These are phyloP conservation scores for Ilex paraguariensis DNA, from an alignment of 305 asterid species.

Conservation along the genomic window DNA sequence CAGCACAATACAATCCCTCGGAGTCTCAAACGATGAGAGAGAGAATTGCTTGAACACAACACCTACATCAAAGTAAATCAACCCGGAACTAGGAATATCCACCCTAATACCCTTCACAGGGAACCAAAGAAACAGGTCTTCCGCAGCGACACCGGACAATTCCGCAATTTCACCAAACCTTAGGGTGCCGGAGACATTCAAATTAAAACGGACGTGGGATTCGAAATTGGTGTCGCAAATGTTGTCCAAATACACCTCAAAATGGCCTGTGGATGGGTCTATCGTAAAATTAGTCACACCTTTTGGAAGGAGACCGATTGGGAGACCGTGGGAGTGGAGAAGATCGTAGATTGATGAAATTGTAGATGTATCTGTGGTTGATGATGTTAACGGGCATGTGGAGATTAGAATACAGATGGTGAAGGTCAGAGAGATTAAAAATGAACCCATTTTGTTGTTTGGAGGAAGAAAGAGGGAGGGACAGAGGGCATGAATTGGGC, in stretches of 20 bases:
- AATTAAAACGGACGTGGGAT: conserved; percentile 53
- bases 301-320: conserved; percentile 77
- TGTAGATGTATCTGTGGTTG: neutral
- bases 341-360: conserved; percentile 41
- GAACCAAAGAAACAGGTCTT: conserved; percentile 83
- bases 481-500: too few species aligned
- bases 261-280: conserved; percentile 50
- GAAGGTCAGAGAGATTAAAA: too few species aligned
- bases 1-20: conserved; percentile 51
- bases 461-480: too few species aligned
- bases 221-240: conserved; percentile 75
- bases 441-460: too few species aligned
- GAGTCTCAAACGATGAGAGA: conserved; percentile 70
- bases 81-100: conserved; percentile 78
- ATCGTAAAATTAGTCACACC: conserved; percentile 43
- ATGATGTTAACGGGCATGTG: too few species aligned
- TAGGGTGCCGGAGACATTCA: conserved; percentile 55
- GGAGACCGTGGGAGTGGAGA: conserved; percentile 55
- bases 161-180: conserved; percentile 40
- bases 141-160: conserved; percentile 66
- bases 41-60: conserved; percentile 81
- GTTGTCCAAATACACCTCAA: conserved; percentile 44
- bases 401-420: too few species aligned
- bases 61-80: conserved; percentile 86
- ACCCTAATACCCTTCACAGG: conserved; percentile 70